Base-by-base conservation (phyloP, 1,284 basidiomycete genomes). In the Sporisorium iseilematis-ciliati region DNA sequence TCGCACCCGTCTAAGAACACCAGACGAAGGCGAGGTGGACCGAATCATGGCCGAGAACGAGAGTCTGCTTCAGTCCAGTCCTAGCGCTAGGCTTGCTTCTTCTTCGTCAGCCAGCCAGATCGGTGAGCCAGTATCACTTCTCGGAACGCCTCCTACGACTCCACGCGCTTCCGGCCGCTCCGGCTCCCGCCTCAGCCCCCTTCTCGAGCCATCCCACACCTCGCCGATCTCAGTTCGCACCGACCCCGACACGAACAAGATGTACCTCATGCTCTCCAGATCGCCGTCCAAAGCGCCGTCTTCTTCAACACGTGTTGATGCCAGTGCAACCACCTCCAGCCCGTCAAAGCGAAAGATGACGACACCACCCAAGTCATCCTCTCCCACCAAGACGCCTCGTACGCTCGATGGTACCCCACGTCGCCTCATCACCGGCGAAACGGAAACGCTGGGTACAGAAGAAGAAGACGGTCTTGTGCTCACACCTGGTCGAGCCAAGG, bases 171-270 rank as follows among this genome's bases (percentile, higher is more conserved):
- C 48, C 4, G 41, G 48, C 11, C 43, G 54, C 14, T 50, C 51
- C 7, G 23, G 33, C 2, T 29, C 57, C 11, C 49, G 60, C 25
- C 42, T 40, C 49, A 53, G 57, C n/a, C 67, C 67, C 0, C 58
- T 77, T 8, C 61, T 77, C 7, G 75, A 79, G 49, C 60, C 77
- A 12, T 68, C 70, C 10, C 63, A 66, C 23, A 66, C 54, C 21
- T 76, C 77, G 33, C 75, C 72, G 4, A 75, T 79, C 56, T 68
- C 59, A 6, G 77, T 79, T 8, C 64, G 75, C n/a, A 69, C 70
- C 8, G 77, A 77, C 50, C 77, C 77, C 5, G 77, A 79, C 49
- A 74, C 56, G 21, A 75, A 74, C 49, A 79, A 79, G 58, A 63
- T 78, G 58, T 78, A 53, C 41, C 60, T 78, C 16, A 33, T 71